phyloP scores from a whole-genome alignment of 148 eudicot species.

The Amaranthus palmeri region DNA sequence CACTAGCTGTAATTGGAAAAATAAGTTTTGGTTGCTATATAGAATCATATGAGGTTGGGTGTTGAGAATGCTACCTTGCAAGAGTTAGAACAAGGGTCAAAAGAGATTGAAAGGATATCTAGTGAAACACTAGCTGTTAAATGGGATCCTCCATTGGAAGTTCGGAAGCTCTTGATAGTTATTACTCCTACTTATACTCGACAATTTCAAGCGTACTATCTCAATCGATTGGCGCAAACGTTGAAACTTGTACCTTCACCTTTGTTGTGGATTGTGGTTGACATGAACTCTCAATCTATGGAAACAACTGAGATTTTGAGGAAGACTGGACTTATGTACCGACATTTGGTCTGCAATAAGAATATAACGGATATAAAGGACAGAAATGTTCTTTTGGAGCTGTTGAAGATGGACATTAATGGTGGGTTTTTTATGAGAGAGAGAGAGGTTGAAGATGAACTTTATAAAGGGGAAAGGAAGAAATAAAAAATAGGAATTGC shows the following conservation, averaged over 20 bases:
- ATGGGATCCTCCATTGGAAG: conserved; percentile 24
- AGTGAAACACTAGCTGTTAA: conserved; percentile 30
- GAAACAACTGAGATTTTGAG: conserved; percentile 71
- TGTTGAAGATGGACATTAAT: too few species aligned
- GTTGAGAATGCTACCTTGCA: conserved; percentile 18
- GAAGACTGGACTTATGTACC: conserved; percentile 69
- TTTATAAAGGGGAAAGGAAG: too few species aligned
- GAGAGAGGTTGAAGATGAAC: too few species aligned
- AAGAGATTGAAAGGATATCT: conserved; percentile 19
- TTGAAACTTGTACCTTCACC: conserved; percentile 62
- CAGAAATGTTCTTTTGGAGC: conserved; percentile 44
- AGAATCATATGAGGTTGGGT: conserved; percentile 15
- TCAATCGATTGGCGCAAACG: conserved; percentile 69
- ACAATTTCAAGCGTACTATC: conserved; percentile 68
- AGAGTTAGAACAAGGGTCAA: conserved; percentile 20
- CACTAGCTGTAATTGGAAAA: too few species aligned
- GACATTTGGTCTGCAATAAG: conserved; percentile 68
- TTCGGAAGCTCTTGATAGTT: conserved; percentile 62
- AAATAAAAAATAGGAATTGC: too few species aligned
- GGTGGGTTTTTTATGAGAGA: too few species aligned
- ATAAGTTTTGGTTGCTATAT: too few species aligned
- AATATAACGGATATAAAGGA: conserved; percentile 56
- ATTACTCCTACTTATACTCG: conserved; percentile 64
- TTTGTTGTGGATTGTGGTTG: conserved; percentile 80
- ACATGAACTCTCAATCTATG: conserved; percentile 61